Base-by-base conservation (phyloP, 1,284 basidiomycete genomes). In the Irpex sp. region DNA sequence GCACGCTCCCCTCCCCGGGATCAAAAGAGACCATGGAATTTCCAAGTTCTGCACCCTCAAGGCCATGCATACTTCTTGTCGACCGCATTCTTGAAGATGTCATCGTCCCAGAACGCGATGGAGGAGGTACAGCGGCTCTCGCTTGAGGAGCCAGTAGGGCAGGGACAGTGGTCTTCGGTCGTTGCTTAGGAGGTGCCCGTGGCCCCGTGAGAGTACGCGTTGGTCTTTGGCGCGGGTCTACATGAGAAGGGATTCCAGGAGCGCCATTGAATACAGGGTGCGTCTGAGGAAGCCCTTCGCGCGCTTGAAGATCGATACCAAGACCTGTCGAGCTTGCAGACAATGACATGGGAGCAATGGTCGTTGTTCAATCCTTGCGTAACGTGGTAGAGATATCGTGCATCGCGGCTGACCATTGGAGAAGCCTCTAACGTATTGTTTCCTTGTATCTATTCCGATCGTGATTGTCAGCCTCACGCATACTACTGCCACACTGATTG, bases 1-100 rank as follows among this genome's bases (percentile, higher is more conserved):
- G 72, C 48, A 63, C 17, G 13, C 48, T 66, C 78, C 69, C 69
- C 11, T 73, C 72, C 54, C 68, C 72, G 38, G 73, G 40, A 57
- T 79, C 77, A 9, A 81, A 68, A 67, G 79, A 76, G 19, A 83
- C 78, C 76, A 80, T 80, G 8, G 75, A 71, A 49, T 74, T 79
- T 9, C 81, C 81, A 36, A 69, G 67, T 68, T 83, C 81, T 17
- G 81, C 82, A 34, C 74, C 73, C 37, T 77, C 69, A 6, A 82
- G 73, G 38, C 78, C 82, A 15, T 71, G 71, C 81, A 82, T 82
- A 57, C 76, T 77, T 31, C 73, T 72, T 40, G 68, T 64, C 47
- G 81, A 82, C 26, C 77, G 75, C 61, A 80, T 52, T 9, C 21
- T 52, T 21, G 40, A 52, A 37, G 55, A 59, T 36, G 17, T 37